Evolutionary conservation across 768 basidiomycete genomes (phyloP), one percentile per base, ranked within the genome.

Genomic region (Lactifluus piperatus): DNA sequence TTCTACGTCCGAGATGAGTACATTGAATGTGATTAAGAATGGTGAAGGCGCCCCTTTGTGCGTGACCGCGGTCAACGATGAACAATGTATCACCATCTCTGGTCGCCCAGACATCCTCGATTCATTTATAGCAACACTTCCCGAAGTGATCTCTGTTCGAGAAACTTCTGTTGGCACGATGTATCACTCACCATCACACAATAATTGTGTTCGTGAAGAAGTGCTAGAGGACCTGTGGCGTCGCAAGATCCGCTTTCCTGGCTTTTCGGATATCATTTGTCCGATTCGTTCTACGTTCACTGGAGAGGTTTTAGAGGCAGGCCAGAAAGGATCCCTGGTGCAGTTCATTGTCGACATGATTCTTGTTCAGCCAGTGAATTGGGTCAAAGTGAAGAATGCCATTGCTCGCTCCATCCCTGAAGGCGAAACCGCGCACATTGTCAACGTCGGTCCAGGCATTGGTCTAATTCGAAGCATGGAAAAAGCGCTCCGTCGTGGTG

Each of bases 21-120:
- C 52, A 4, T 58, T 75, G 70, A n/a, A 13, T 41, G 64, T 7
- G 62, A 64, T 41, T 36, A 57, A 57, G 64, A 32, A 48, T 41
- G 32, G 7, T n/a, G 58, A 48, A 16, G 32, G 41, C 18, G 8
- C 56, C n/a, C 54, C 65, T 16, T 68, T 84, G 65, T 74, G 69
- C 65, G 69, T 84, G 46, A 83, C 82, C 0, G 79, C 81, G 9
- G 71, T 81, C 57, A 71, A 80, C 50, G 76, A 77, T 58, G 71
- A 75, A 53, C 69, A 63, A 11, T 77, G 74, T 55, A 70, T 82
- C 54, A 83, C 83, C 11, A 70, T 84, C 50, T 85, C 84, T 2
- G 85, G 83, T 24, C 76, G 72, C 50, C 83, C 83, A 2, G 77
- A 81, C 59, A 53, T 75, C 47, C 69, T 86, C 30, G 66, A 70